These are phyloP conservation scores for Lactifluus pinguis DNA, from an alignment of 768 basidiomycete species.

Conservation along the genomic window DNA sequence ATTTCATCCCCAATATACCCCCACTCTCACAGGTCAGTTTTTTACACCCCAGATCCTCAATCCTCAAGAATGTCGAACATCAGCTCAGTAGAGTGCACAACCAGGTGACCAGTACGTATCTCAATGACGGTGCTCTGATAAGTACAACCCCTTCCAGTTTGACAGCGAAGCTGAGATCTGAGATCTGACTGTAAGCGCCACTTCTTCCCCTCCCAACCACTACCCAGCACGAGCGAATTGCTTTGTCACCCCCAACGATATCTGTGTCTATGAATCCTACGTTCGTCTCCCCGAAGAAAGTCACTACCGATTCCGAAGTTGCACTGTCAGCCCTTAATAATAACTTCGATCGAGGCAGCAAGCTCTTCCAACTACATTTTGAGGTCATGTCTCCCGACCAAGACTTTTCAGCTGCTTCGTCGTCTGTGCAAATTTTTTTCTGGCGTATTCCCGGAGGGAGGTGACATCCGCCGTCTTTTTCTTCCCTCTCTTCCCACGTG, in stretches of 20 bases:
- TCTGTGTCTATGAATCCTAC: slow-evolving; percentile 77
- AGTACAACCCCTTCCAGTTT: no score
- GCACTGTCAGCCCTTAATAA: slow-evolving; percentile 25
- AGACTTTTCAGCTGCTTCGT: not conserved
- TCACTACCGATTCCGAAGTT: slow-evolving; percentile 43
- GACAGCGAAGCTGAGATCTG: no score
- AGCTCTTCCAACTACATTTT: not conserved
- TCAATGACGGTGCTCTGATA: no score
- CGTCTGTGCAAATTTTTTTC: not conserved
- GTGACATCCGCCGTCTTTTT: slow-evolving; percentile 72
- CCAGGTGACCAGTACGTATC: no score
- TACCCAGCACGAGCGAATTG: slow-evolving; percentile 33
- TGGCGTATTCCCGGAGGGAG: slow-evolving; percentile 43
- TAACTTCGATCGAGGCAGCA: not conserved
- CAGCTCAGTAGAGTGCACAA: no score
- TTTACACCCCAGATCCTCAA: no score
- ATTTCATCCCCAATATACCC: no score
- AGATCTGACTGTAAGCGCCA: no score
- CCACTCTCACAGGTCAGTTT: no score
- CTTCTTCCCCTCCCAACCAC: slow-evolving; percentile 32
- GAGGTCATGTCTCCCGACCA: not conserved
- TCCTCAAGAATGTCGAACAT: no score
- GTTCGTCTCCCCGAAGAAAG: slow-evolving; percentile 58
- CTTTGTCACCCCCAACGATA: slow-evolving; percentile 53
- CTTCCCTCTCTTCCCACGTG: slow-evolving; percentile 64